A percentile compares a stretch with the other conserved stretches of the same genome.
These are phyloP conservation scores for Clohesyomyces aquaticus DNA, from an alignment of 495 filamentous ascomycete genomes.

Conservation along the genomic window DNA sequence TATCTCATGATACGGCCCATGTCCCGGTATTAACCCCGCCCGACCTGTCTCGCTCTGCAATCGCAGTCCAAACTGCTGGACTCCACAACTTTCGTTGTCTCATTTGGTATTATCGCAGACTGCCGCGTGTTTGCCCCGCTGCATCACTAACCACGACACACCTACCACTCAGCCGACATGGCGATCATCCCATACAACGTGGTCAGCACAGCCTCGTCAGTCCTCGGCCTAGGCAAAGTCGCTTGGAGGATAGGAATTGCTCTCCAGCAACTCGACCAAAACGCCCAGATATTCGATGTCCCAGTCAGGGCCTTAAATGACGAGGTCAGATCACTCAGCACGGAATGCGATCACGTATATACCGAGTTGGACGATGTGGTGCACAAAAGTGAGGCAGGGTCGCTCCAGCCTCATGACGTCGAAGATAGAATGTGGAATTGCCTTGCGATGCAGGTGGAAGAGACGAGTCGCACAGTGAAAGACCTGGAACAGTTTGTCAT, in stretches of 20 bases:
- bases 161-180: constrained; percentile 14
- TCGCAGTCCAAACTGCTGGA: not conserved
- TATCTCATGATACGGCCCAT: not conserved
- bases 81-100: constrained; percentile 10
- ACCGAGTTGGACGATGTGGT: constrained; percentile 40
- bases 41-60: constrained; percentile 4
- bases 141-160: constrained; percentile 6
- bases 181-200: constrained; percentile 21
- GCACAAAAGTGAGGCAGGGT: constrained; percentile 29
- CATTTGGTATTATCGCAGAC: not conserved
- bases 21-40: not conserved
- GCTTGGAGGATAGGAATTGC: constrained; percentile 43
- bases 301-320: constrained; percentile 32
- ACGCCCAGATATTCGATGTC: constrained; percentile 36
- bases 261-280: constrained; percentile 41
- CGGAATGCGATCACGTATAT: constrained; percentile 42
- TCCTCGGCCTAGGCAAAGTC: constrained; percentile 43
- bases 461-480: constrained; percentile 27
- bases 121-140: constrained; percentile 2
- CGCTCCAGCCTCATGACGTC: constrained; percentile 31
- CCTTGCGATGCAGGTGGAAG: constrained; percentile 38
- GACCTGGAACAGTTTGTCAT: constrained; percentile 25
- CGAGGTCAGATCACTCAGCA: constrained; percentile 40
- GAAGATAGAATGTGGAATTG: constrained; percentile 39
- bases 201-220: constrained; percentile 36